Percentiles rank a stretch among this genome's conserved stretches.
Evolutionary conservation across 2,329 filamentous ascomycete species (phyloP).

Genomic region (Cercospora berteroae): DNA sequence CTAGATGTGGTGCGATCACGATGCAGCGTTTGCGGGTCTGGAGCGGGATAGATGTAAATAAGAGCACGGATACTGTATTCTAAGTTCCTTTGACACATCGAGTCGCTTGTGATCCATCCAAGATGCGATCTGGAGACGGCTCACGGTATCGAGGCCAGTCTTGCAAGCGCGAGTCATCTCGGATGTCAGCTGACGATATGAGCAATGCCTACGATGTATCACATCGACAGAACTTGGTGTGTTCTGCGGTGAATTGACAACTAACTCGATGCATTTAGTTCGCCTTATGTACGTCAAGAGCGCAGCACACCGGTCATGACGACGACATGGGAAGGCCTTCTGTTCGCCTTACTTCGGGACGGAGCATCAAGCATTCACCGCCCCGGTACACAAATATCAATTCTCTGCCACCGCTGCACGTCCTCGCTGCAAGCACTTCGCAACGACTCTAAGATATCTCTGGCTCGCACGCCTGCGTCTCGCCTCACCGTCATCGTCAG

Average conservation of each 20-base stretch:
- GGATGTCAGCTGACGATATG: background rate
- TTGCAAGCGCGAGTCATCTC: background rate
- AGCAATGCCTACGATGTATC: too few species aligned
- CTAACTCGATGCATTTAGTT: background rate
- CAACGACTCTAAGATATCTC: constrained; percentile 15
- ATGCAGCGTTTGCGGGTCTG: background rate
- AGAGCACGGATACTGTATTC: constrained; percentile 24
- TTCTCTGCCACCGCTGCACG: constrained; percentile 17
- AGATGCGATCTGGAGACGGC: background rate
- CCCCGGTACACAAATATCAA: constrained; percentile 16
- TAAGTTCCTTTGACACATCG: constrained; percentile 1
- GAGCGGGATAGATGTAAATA: constrained; percentile 23
- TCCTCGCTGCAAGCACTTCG: constrained; percentile 1
- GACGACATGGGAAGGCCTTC: background rate
- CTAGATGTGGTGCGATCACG: constrained; percentile 32
- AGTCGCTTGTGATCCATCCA: background rate
- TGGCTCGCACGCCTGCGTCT: constrained; percentile 11
- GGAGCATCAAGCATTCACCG: background rate
- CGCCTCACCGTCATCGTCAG: constrained; percentile 1
- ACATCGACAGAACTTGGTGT: too few species aligned
- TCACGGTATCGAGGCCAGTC: background rate
- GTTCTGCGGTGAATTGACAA: background rate
- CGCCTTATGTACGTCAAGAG: background rate
- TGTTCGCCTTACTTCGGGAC: background rate
- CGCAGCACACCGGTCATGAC: background rate